These are phyloP conservation scores for Diaporthe longicolla DNA, from an alignment of 2,329 filamentous ascomycete species.

Conservation along the genomic window DNA sequence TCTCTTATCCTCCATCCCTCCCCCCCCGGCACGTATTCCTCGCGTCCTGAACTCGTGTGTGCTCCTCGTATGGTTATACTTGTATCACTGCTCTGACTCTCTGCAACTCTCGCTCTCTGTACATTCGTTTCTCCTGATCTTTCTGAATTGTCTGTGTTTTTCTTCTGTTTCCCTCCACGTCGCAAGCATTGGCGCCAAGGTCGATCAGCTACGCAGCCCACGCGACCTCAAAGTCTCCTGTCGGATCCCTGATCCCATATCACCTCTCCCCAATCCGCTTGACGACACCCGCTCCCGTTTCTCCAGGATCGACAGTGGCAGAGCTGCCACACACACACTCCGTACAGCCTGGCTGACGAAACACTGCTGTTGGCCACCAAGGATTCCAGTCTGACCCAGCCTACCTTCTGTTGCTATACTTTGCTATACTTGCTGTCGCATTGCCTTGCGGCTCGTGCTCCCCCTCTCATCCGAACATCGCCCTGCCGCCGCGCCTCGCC, in stretches of 20 bases:
- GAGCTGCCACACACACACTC: conserved; percentile 16
- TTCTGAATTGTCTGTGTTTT: neutral
- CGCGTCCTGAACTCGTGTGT: neutral
- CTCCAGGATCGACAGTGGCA: conserved; percentile 22
- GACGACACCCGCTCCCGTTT: neutral
- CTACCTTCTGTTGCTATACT: neutral
- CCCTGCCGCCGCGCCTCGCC: neutral
- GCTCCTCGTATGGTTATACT: conserved; percentile 3
- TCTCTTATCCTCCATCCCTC: neutral
- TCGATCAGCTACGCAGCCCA: conserved; percentile 12
- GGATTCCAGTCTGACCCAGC: conserved; percentile 7
- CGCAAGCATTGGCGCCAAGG: conserved; percentile 25
- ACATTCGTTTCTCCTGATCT: conserved; percentile 29
- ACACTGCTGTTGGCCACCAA: conserved; percentile 26
- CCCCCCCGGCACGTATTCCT: conserved; percentile 18
- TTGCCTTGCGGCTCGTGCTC: conserved; percentile 9
- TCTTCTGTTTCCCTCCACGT: conserved; percentile 7
- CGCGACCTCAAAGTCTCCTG: conserved; percentile 5
- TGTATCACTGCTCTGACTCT: conserved; percentile 28
- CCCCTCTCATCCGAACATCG: conserved; percentile 14
- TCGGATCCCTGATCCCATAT: conserved; percentile 20
- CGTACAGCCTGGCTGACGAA: conserved; percentile 33
- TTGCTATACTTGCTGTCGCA: neutral
- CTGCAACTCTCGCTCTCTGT: conserved; percentile 4
- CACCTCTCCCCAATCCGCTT: neutral